Evolutionary conservation across 1,139 yeast species (phyloP), one percentile per base, ranked within the genome.

Genomic region (Yamadazyma triangularis): DNA sequence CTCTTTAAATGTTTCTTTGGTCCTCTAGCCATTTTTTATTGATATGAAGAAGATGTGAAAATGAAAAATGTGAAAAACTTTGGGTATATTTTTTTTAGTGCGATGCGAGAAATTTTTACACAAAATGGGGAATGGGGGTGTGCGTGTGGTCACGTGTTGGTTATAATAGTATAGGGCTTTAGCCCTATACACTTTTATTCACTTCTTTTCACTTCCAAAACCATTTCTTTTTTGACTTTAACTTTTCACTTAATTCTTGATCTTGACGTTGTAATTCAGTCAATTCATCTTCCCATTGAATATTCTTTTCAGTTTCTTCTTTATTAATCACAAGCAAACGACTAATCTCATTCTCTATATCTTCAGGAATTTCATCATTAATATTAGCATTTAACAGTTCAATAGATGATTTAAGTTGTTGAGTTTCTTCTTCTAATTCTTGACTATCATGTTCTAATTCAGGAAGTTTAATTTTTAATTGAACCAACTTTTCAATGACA

Each of bases 401-500:
- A 13, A 84, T 70, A 38, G 78, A 79, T 2, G 58, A 50, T 33
- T 64, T 58, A 37, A 88, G 60, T 27, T 71, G 71, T 15, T 67
- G 71, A 38, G 87, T 87, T 34, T 77, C 82, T 31, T 77, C 82
- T 31, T 68, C 65, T 19, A 88, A 58, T 15, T 82, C 79, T 8
- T 81, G 87, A 30, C 83, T 73, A 34, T 73, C 95, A 51, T 83
- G 83, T 7, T 89, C 79, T 24, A 91, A 72, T 35, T 68, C 73
- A 0, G 73, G 73, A 15, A 66, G 46, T 23, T 49, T 50, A 11
- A 68, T 58, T 40, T 68, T 68, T 29, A 60, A 51, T 37, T 63
- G 64, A 11, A 68, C 68, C 56, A 68, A 57, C 23, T 48, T 47
- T 42, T 66, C 73, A n/a, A 68, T 68, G 8, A 63, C 49, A 18